phyloP scores from a whole-genome alignment of 2,329 filamentous ascomycete genomes.

The Paracoccidioides brasiliensis region DNA sequence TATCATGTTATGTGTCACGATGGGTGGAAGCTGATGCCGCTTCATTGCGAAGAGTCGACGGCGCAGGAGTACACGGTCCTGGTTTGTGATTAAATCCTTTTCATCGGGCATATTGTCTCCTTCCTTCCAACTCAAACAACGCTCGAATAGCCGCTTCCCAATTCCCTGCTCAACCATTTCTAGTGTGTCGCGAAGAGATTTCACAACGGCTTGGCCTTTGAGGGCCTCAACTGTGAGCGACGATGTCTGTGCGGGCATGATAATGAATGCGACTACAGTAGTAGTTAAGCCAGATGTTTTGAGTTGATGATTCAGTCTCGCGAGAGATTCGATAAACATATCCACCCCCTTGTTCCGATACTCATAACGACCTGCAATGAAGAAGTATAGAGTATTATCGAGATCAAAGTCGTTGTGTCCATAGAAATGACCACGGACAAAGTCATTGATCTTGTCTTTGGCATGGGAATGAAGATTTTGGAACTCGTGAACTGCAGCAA shows the following conservation, averaged over 20 bases:
- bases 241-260: constrained; percentile 94
- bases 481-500: constrained; percentile 96
- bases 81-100: constrained; percentile 84
- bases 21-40: constrained; percentile 73
- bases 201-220: constrained; percentile 94
- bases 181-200: constrained; percentile 84
- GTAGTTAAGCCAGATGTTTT: constrained; percentile 76
- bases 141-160: constrained; percentile 85
- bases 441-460: constrained; percentile 97
- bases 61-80: constrained; percentile 84
- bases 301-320: constrained; percentile 83
- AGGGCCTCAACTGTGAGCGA: constrained; percentile 91
- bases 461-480: constrained; percentile 94
- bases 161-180: constrained; percentile 87
- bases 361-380: constrained; percentile 93
- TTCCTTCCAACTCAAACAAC: constrained; percentile 89
- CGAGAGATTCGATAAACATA: constrained; percentile 97
- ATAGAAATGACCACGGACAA: constrained; percentile 95
- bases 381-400: constrained; percentile 94
- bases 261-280: constrained; percentile 94
- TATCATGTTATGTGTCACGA: constrained; percentile 98
- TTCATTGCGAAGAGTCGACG: constrained; percentile 95
- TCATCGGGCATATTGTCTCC: constrained; percentile 88
- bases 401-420: constrained; percentile 95
- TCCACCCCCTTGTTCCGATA: constrained; percentile 98